Evolutionary conservation across 805 yeast species (phyloP), one percentile per base, ranked within the genome.

Genomic region (Saccharomycopsis fermentans): DNA sequence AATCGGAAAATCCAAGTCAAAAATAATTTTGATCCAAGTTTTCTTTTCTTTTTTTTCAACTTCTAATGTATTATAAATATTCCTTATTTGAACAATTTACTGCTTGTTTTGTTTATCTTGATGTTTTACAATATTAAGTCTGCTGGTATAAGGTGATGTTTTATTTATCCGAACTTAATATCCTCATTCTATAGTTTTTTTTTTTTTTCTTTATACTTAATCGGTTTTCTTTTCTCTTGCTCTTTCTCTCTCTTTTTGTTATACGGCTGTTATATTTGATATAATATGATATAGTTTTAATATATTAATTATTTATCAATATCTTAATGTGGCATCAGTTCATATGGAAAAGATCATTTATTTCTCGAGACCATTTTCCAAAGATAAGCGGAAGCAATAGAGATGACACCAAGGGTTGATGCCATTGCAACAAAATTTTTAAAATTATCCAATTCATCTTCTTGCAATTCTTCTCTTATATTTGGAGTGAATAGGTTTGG

Each of bases 401-500:
- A 75, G 75, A 87, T 75, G 53, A 87, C 80, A 0, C 87, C 83
- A 16, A 86, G 73, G 0, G 90, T 87, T 0, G 90, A 82, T 1
- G 88, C 84, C 0, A 87, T 84, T 59, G 87, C 72, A 16, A 85
- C 72, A 9, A 80, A 72, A 51, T 70, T 59, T 78, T 86, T 69
- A 73, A 81, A 61, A 74, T 69, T 62, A 65, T 77, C 73, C 67
- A 57, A 56, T 51, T 55, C 58, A 40, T 77, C 86, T 12, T 74
- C 67, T 2, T 79, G 79, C 1, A 79, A 77, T 56, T 84, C 91
- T 0, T 86, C 87, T 39, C 86, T 87, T 43, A 83, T 73, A 0
- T 87, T 88, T 0, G 94, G 88, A 0, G 98, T 92, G 5, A 90
- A 86, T 6, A 77, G 69, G 48, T 83, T 80, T 0, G 99, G 99